phyloP scores from a whole-genome alignment of 2,329 filamentous ascomycete genomes.

The Samsoniella hepiali region DNA sequence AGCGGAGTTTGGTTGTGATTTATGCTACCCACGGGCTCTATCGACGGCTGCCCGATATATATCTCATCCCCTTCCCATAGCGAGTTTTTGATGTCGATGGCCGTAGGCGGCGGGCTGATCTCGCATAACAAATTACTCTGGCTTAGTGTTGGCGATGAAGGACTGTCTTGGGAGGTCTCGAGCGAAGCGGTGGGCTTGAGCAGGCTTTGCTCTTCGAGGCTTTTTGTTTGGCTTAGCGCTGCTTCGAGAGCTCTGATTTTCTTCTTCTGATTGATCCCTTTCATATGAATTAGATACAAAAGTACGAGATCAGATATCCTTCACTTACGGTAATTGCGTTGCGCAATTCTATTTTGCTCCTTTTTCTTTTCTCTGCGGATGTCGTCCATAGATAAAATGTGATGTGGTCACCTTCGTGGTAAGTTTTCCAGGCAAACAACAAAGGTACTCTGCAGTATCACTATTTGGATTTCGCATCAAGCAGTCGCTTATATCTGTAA shows the following conservation, averaged over 20 bases:
- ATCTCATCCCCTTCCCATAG: neutral
- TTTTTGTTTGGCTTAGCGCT: neutral
- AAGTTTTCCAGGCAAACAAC: no score
- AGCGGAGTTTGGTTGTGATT: neutral
- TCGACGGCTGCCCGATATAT: neutral
- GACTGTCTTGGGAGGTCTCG: neutral
- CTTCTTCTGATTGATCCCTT: neutral
- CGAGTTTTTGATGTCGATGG: neutral
- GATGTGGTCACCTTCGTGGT: no score
- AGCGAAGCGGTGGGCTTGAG: no score
- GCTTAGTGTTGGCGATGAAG: neutral
- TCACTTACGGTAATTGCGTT: conserved; percentile 4
- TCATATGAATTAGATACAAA: neutral
- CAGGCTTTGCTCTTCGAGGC: neutral
- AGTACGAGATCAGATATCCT: no score
- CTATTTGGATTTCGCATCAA: no score
- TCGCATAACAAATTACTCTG: neutral
- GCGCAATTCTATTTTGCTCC: conserved; percentile 2
- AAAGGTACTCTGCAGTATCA: no score
- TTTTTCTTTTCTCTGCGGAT: conserved; percentile 1
- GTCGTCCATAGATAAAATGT: no score
- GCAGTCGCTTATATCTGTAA: no score
- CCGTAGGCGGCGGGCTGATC: neutral
- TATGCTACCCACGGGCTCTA: neutral
- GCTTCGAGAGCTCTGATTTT: neutral